Evolutionary conservation across 305 asterid species (phyloP).

Genomic region (Rubia peregrina): DNA sequence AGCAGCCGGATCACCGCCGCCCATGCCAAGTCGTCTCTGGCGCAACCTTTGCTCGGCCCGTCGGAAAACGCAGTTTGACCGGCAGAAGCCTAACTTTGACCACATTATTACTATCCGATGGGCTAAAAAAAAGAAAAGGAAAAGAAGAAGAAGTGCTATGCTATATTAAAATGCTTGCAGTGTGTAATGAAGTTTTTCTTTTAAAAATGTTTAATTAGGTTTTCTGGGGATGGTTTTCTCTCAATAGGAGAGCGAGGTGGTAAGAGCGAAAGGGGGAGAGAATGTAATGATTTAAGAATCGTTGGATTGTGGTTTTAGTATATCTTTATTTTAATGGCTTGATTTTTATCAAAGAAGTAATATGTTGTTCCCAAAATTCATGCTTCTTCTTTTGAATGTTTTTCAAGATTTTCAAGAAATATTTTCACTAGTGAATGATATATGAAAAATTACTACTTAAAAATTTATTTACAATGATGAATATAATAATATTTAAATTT

Average conservation of each 20-base stretch:
- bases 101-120: constrained; percentile 22
- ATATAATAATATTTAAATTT: no score
- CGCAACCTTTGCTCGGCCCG: constrained; percentile 79
- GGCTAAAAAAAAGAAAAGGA: not conserved
- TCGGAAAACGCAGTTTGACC: constrained; percentile 61
- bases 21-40: constrained; percentile 66
- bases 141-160: constrained; percentile 11
- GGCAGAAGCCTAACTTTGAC: constrained; percentile 19
- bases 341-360: constrained; percentile 16
- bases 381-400: not conserved
- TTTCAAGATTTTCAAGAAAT: no score
- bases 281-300: constrained; percentile 37
- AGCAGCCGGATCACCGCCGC: constrained; percentile 32
- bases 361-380: not conserved
- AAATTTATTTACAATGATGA: no score
- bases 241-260: constrained; percentile 33
- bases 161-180: constrained; percentile 37
- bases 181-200: constrained; percentile 28
- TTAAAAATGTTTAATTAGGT: constrained; percentile 8
- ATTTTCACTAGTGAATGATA: no score
- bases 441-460: no score
- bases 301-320: constrained; percentile 30
- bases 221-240: constrained; percentile 17
- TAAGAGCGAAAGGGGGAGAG: constrained; percentile 17
- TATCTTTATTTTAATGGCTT: constrained; percentile 36